Base-by-base conservation (phyloP, 352 stramenopile species). In the Halophytophthora batemanensis region DNA sequence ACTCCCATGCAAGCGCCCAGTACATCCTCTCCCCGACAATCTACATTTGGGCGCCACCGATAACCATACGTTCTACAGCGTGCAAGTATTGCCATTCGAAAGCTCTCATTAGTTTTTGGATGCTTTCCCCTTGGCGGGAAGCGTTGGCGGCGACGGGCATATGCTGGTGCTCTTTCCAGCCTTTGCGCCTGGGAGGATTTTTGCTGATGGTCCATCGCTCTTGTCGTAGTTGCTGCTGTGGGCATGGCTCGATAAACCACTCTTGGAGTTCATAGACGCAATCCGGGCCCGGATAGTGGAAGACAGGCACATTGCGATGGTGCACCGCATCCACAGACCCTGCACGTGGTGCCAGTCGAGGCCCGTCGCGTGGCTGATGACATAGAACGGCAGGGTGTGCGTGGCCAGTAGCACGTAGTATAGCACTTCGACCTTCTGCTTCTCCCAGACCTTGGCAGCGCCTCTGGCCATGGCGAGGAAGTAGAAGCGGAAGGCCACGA, bases 401-500 rank as follows among this genome's bases (percentile, higher is more conserved):
- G 53, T 61, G 13, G 50, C 40, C 13, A 56, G 34, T 17, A 61
- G 25, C 4, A 55, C 31, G 39, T 61, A 61, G 18, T 45, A 38
- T 3, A 55, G 35, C 6, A 61, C 6, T 23, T 61, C 53, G 2
- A 48, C 31, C 23, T 63, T 63, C 18, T 47, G 53, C 14, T 17
- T 38, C n/a, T 34, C 17, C 45, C 43, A 45, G 12, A 54, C 47
- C 17, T 43, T 29, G 23, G n/a, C 17, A 14, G 41, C 21, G 2
- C 53, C 53, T 11, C 41, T 53, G n/a, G 31, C 44, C 38, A 61
- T 61, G 13, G 39, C 29, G 25, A 64, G 37, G 43, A 54, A 64
- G 44, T 50, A 64, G 48, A 64, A 64, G 33, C 46, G 47, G 23
- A 62, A 62, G 14, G 33, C 18, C 22, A 42, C 35, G 22, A 63